Evolutionary conservation across 371 early-diverging fungal species (phyloP).

Genomic region (Mortierella sp.): DNA sequence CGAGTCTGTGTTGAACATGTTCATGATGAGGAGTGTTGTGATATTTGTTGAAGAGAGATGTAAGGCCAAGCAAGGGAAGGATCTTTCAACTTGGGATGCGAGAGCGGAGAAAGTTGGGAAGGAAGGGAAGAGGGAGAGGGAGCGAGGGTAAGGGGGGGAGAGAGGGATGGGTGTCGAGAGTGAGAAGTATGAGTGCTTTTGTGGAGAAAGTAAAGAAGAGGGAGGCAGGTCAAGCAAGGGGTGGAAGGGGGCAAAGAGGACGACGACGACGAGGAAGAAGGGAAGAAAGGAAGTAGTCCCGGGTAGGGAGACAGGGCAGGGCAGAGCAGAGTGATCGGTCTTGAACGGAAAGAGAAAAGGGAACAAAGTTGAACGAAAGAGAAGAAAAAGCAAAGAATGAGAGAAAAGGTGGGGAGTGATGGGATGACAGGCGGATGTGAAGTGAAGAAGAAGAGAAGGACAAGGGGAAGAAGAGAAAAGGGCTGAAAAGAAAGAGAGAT

Average conservation of each 20-base stretch:
- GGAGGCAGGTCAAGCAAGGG: background rate
- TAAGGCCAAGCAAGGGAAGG: conserved; percentile 8
- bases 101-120: background rate
- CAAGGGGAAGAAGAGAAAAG: background rate
- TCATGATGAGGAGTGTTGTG: conserved; percentile 16
- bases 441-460: background rate
- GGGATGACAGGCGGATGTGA: background rate
- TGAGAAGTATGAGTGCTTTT: background rate
- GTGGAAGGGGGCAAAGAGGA: too few species aligned
- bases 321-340: background rate
- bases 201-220: background rate
- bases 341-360: background rate
- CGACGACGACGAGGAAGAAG: too few species aligned
- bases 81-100: background rate
- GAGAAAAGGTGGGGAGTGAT: background rate
- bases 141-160: background rate
- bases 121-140: background rate
- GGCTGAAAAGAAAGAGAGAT: conserved; percentile 1
- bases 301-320: too few species aligned
- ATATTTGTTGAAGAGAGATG: background rate
- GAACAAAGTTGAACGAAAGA: background rate
- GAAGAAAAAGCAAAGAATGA: background rate
- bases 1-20: conserved; percentile 58
- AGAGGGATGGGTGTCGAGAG: too few species aligned
- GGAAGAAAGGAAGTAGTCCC: background rate